Percentiles rank a stretch among this genome's conserved stretches.
phyloP scores from a whole-genome alignment of 2,329 filamentous ascomycete genomes.

The Fusarium sp. region DNA sequence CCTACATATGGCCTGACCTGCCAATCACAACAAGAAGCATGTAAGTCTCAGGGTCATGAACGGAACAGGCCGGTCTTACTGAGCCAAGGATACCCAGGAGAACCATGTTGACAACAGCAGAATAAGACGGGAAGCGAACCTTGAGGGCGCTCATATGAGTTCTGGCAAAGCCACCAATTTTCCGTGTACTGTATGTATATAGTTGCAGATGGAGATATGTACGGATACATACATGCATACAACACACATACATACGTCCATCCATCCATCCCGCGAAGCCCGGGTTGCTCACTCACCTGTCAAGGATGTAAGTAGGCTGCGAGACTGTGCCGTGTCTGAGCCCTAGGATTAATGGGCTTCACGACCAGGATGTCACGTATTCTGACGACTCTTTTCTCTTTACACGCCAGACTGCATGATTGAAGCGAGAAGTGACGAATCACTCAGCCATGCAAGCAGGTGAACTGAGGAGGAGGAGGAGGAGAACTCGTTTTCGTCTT shows the following conservation, averaged over 20 bases:
- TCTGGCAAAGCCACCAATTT: constrained; percentile 3
- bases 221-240: not conserved
- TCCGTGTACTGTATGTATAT: not conserved
- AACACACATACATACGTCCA: not conserved
- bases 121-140: constrained; percentile 9
- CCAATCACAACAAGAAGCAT: not conserved
- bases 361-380: constrained; percentile 20
- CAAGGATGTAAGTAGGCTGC: constrained; percentile 16
- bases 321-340: constrained; percentile 26
- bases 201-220: constrained; percentile 2
- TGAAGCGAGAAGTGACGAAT: constrained; percentile 30
- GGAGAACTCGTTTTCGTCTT: constrained; percentile 10
- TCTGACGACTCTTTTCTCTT: constrained; percentile 19
- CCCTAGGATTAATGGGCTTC: constrained; percentile 12
- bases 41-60: not conserved
- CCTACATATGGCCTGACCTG: not conserved
- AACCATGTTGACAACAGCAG: constrained; percentile 3
- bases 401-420: constrained; percentile 17
- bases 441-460: constrained; percentile 12
- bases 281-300: not conserved
- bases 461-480: not conserved
- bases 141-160: constrained; percentile 23
- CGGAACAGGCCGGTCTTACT: not conserved
- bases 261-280: not conserved
- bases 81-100: constrained; percentile 8